A percentile compares a stretch with the other conserved stretches of the same genome.
Evolutionary conservation across 148 eudicot species (phyloP).

Genomic region (Rhododendron williamsianum): DNA sequence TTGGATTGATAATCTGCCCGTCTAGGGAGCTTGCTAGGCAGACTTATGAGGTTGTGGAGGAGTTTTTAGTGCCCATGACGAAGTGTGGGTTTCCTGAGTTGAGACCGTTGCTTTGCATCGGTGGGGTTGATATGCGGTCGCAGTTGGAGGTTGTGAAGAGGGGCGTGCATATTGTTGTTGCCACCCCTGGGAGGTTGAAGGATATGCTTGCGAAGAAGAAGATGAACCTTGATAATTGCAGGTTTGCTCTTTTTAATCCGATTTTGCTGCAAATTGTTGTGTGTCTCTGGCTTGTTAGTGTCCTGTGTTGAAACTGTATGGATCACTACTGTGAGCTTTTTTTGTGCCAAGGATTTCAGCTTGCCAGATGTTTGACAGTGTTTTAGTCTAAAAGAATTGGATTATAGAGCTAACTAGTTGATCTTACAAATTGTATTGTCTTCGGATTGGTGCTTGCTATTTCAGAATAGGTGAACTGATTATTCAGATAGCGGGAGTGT

Average conservation of each 20-base stretch:
- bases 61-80: conserved; percentile 48
- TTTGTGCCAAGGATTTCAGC: not conserved
- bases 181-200: conserved; percentile 95
- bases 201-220: conserved; percentile 81
- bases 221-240: conserved; percentile 69
- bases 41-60: conserved; percentile 68
- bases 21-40: conserved; percentile 94
- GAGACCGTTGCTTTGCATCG: conserved; percentile 80
- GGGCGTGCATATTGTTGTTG: conserved; percentile 93
- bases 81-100: conserved; percentile 68
- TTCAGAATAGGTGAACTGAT: not conserved
- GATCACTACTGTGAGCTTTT: not conserved
- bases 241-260: conserved; percentile 21
- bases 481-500: not conserved
- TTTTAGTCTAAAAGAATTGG: not conserved
- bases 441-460: not conserved
- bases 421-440: not conserved
- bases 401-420: not conserved
- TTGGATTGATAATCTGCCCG: conserved; percentile 79
- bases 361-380: not conserved
- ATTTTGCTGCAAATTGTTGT: not conserved
- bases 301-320: not conserved
- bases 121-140: conserved; percentile 77
- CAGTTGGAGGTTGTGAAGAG: conserved; percentile 69
- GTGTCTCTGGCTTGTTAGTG: not conserved